A percentile compares a stretch with the other conserved stretches of the same genome.
Evolutionary conservation across 805 yeast species (phyloP).

Genomic region (Candida krabiensis): DNA sequence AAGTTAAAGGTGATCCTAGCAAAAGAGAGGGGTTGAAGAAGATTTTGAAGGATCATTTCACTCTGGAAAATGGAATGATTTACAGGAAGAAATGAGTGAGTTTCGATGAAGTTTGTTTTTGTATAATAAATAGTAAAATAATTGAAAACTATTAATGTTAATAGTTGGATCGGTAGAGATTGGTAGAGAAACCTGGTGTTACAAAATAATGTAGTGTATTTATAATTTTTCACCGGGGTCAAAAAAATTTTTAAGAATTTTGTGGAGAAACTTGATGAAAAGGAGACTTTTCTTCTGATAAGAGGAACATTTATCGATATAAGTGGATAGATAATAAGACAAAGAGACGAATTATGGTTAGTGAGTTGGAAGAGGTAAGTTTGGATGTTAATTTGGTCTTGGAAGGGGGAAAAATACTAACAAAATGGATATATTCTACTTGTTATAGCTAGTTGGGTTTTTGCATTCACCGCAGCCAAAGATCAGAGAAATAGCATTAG

Average conservation of each 20-base stretch:
- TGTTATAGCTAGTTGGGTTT: constrained; percentile 61
- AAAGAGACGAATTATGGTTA: constrained; percentile 40
- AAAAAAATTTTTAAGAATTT: too few relatives aligned
- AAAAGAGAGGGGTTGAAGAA: constrained; percentile 59
- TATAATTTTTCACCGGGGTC: background rate
- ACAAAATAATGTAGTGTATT: background rate
- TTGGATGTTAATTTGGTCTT: background rate
- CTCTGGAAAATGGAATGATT: constrained; percentile 33
- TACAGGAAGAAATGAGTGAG: constrained; percentile 16
- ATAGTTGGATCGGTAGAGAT: too few relatives aligned
- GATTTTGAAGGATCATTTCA: constrained; percentile 29
- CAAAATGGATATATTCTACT: constrained; percentile 1
- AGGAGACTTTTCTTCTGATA: too few relatives aligned
- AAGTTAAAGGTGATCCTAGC: constrained; percentile 62
- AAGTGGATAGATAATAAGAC: too few relatives aligned
- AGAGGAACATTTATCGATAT: too few relatives aligned
- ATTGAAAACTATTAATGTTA: too few relatives aligned
- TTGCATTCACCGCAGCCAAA: constrained; percentile 79
- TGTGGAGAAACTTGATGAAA: background rate
- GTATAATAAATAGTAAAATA: constrained; percentile 1
- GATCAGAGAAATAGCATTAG: constrained; percentile 80
- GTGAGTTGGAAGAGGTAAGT: constrained; percentile 52
- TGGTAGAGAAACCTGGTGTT: too few relatives aligned
- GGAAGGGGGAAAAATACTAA: constrained; percentile 1
- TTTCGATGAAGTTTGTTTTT: background rate